Conservation (phyloP, 257 asterid species). For the Phtheirospermum japonicum region DNA sequence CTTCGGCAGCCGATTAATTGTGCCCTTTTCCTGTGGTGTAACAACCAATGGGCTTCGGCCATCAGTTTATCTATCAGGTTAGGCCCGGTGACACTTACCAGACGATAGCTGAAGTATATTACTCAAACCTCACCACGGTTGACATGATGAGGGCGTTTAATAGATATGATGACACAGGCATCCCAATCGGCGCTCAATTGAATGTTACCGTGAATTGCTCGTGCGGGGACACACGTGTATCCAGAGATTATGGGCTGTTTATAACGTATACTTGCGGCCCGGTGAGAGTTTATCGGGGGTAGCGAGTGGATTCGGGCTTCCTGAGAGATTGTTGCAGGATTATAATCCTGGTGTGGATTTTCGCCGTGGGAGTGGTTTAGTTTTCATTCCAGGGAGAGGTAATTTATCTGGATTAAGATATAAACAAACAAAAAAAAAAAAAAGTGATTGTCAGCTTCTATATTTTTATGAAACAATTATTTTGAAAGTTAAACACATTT, state of each 20-base stretch:
- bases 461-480: too few relatives aligned
- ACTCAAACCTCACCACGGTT: conserved; percentile 58
- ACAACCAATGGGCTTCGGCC: conserved; percentile 39
- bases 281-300: conserved; percentile 38
- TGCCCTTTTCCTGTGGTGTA: conserved; percentile 54
- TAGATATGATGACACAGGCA: conserved; percentile 24
- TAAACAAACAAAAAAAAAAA: too few relatives aligned
- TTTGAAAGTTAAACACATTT: too few relatives aligned
- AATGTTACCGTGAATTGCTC: conserved; percentile 58
- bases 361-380: conserved; percentile 50
- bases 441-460: too few relatives aligned
- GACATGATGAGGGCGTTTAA: conserved; percentile 58
- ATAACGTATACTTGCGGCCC: conserved; percentile 55
- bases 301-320: conserved; percentile 35
- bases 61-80: conserved; percentile 40
- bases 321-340: conserved; percentile 48
- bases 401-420: background rate
- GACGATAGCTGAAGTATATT: conserved; percentile 31
- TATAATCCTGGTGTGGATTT: conserved; percentile 61
- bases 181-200: conserved; percentile 31
- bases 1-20: conserved; percentile 38
- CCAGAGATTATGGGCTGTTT: conserved; percentile 58
- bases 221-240: conserved; percentile 56
- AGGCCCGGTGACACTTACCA: conserved; percentile 36
- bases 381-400: conserved; percentile 71